phyloP scores from a whole-genome alignment of 2,329 filamentous ascomycete species.

The Clarireedia sp. region DNA sequence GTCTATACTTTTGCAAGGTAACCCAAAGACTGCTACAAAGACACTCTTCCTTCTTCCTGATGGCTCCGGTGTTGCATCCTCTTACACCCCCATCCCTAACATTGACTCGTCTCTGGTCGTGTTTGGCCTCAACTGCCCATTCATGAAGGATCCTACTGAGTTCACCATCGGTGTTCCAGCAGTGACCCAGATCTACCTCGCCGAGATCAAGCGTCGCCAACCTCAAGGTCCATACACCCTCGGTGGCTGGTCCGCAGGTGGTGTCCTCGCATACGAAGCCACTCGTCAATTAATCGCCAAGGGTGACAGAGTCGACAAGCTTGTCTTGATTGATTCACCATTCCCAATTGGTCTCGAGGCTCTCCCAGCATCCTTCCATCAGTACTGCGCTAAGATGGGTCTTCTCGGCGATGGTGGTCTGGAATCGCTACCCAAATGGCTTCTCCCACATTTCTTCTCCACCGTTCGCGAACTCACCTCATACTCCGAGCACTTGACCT shows the following conservation, averaged over 20 bases:
- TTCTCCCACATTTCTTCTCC: constrained; percentile 63
- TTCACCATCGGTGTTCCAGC: constrained; percentile 58
- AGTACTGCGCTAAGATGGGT: constrained; percentile 64
- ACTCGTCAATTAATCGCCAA: constrained; percentile 49
- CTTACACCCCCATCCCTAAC: constrained; percentile 21
- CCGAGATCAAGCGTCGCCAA: constrained; percentile 63
- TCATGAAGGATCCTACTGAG: constrained; percentile 59
- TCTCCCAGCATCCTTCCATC: constrained; percentile 41
- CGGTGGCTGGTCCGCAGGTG: constrained; percentile 67
- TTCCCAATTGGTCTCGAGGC: constrained; percentile 60
- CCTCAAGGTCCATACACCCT: constrained; percentile 59
- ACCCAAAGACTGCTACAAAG: constrained; percentile 38
- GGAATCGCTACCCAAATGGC: constrained; percentile 50
- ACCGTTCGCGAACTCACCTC: constrained; percentile 42
- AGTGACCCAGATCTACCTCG: constrained; percentile 54
- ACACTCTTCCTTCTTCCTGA: constrained; percentile 40
- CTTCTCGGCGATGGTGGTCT: constrained; percentile 49
- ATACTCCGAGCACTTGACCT: constrained; percentile 60
- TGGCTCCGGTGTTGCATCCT: constrained; percentile 35
- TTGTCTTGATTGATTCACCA: constrained; percentile 59
- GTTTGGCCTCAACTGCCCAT: constrained; percentile 58
- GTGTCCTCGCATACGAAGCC: constrained; percentile 62
- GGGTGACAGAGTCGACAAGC: constrained; percentile 47
- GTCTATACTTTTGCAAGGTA: constrained; percentile 39
- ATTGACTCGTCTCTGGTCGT: constrained; percentile 39